phyloP scores from a whole-genome alignment of 2,329 filamentous ascomycete species.

The Verticillium zaregamsianum region DNA sequence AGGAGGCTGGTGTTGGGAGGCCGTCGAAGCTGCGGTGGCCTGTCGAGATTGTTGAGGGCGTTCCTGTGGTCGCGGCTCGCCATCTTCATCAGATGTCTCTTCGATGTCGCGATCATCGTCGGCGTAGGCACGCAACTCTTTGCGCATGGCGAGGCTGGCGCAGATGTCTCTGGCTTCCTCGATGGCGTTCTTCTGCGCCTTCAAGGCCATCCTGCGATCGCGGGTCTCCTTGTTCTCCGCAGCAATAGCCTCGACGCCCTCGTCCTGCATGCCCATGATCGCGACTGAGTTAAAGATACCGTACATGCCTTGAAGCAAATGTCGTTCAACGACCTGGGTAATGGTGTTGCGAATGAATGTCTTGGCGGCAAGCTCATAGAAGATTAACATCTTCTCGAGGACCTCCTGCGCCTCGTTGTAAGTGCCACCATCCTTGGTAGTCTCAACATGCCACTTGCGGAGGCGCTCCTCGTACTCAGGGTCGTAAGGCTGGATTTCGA shows the following conservation, averaged over 20 bases:
- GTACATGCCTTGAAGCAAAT: constrained; percentile 47
- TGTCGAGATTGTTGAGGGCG: neutral
- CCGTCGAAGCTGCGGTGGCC: neutral
- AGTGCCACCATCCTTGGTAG: constrained; percentile 36
- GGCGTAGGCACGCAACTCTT: constrained; percentile 36
- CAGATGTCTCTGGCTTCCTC: constrained; percentile 46
- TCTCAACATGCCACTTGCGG: constrained; percentile 38
- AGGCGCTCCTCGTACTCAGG: constrained; percentile 49
- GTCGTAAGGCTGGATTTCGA: constrained; percentile 50
- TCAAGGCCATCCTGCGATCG: constrained; percentile 42
- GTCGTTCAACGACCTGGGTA: constrained; percentile 47
- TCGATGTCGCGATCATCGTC: constrained; percentile 19
- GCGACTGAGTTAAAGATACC: constrained; percentile 48
- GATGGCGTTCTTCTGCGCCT: constrained; percentile 44
- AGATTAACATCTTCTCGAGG: constrained; percentile 52
- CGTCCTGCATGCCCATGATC: constrained; percentile 41
- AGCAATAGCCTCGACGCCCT: constrained; percentile 43
- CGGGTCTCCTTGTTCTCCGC: constrained; percentile 50
- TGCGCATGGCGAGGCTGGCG: constrained; percentile 47
- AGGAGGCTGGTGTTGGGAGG: neutral
- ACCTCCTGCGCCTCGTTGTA: constrained; percentile 50
- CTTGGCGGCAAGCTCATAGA: constrained; percentile 48
- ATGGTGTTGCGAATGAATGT: constrained; percentile 50
- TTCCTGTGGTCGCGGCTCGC: neutral
- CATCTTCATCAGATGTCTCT: constrained; percentile 21